Conservation (phyloP, 2,329 filamentous ascomycete species). For the Trichoderma breve region DNA sequence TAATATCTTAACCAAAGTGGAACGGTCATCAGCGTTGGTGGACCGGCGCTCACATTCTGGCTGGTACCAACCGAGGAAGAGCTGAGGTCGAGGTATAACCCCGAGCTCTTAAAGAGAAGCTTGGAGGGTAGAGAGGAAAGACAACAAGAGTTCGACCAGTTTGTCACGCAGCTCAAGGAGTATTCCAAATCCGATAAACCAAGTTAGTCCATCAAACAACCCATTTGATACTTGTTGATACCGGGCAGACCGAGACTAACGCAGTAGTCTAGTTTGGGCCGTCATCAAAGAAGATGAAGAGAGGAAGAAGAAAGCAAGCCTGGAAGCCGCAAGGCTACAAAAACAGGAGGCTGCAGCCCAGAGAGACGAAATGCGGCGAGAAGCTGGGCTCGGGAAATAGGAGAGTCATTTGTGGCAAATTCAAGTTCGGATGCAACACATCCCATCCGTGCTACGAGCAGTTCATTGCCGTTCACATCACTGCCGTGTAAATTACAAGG, state of each 20-base stretch:
- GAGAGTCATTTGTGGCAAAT: neutral
- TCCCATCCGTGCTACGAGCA: neutral
- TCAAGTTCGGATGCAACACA: neutral
- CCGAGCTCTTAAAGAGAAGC: constrained; percentile 85
- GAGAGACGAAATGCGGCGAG: constrained; percentile 50
- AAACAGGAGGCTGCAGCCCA: constrained; percentile 44
- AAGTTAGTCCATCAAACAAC: constrained; percentile 56
- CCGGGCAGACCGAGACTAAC: constrained; percentile 19
- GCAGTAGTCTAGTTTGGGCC: constrained; percentile 44
- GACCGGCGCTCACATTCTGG: constrained; percentile 79
- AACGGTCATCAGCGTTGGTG: constrained; percentile 70
- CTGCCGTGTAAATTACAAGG: constrained; percentile 8
- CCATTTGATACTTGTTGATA: neutral
- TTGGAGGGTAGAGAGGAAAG: constrained; percentile 73
- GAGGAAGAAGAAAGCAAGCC: constrained; percentile 38
- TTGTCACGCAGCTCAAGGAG: constrained; percentile 79
- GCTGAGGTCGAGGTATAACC: constrained; percentile 87
- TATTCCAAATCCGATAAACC: constrained; percentile 89
- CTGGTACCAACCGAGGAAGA: constrained; percentile 86
- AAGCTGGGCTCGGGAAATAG: constrained; percentile 43
- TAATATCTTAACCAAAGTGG: constrained; percentile 53
- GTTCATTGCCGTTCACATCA: neutral
- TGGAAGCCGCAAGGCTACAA: constrained; percentile 36
- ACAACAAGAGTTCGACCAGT: constrained; percentile 86
- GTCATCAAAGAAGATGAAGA: constrained; percentile 51